phyloP scores from a whole-genome alignment of 2,329 filamentous ascomycete species.

The Mariannaea sp. region DNA sequence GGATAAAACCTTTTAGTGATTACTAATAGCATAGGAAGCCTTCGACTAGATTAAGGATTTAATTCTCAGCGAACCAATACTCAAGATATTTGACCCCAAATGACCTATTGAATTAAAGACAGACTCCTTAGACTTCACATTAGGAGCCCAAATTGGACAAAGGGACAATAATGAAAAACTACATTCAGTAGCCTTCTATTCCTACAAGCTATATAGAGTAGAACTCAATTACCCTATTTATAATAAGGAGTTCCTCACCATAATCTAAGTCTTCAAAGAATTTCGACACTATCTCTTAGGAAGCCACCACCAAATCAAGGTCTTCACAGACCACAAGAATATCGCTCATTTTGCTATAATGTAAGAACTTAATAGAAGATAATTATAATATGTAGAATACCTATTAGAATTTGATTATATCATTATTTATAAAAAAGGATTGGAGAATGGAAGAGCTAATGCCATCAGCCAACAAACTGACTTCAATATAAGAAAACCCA shows the following conservation, averaged over 20 bases:
- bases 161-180: conserved; percentile 19
- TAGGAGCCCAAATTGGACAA: conserved; percentile 17
- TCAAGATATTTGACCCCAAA: conserved; percentile 14
- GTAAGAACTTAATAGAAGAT: conserved; percentile 21
- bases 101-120: conserved; percentile 22
- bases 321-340: conserved; percentile 34
- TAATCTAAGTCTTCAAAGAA: conserved; percentile 34
- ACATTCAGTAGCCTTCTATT: conserved; percentile 22
- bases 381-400: conserved; percentile 27
- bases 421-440: conserved; percentile 25
- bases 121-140: conserved; percentile 11
- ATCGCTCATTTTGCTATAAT: conserved; percentile 24
- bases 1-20: conserved; percentile 25
- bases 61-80: conserved; percentile 8
- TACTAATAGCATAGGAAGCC: conserved; percentile 12
- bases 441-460: conserved; percentile 18
- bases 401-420: conserved; percentile 25
- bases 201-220: conserved; percentile 26
- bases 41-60: conserved; percentile 14
- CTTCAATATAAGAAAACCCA: conserved; percentile 9
- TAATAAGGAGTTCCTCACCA: conserved; percentile 33
- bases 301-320: conserved; percentile 24
- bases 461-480: conserved; percentile 10
- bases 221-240: conserved; percentile 35
- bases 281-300: conserved; percentile 28